phyloP scores from a whole-genome alignment of 441 rosid genomes.

The Arabidopsis hybrid region DNA sequence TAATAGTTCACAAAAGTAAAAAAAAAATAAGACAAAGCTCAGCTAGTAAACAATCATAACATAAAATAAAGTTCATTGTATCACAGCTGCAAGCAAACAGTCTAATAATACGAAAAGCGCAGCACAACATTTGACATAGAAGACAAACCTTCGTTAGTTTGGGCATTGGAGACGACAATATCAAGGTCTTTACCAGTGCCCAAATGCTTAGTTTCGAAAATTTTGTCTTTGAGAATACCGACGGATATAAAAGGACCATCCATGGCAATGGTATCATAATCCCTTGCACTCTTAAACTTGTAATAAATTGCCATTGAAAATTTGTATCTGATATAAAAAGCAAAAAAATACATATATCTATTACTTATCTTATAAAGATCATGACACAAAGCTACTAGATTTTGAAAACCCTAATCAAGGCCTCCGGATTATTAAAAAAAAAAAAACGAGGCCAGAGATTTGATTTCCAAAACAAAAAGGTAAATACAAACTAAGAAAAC shows the following conservation, averaged over 20 bases:
- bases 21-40: conserved; percentile 14
- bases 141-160: conserved; percentile 98
- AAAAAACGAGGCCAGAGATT: conserved; percentile 39
- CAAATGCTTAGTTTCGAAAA: conserved; percentile 98
- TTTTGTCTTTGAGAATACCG: conserved; percentile 98
- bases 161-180: conserved; percentile 96
- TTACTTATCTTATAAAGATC: conserved; percentile 32
- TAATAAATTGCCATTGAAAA: conserved; percentile 89
- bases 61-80: neutral
- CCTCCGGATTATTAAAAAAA: conserved; percentile 19
- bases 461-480: conserved; percentile 31
- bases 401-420: conserved; percentile 43
- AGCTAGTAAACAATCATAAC: neutral
- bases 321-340: conserved; percentile 45
- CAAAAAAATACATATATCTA: conserved; percentile 42
- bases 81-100: conserved; percentile 8
- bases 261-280: conserved; percentile 90
- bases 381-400: conserved; percentile 34
- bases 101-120: neutral
- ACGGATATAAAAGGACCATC: conserved; percentile 98
- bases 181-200: conserved; percentile 99
- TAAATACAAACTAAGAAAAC: conserved; percentile 35
- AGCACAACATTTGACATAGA: conserved; percentile 21
- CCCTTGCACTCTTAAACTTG: conserved; percentile 99
- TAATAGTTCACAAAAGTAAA: conserved; percentile 10